These are phyloP conservation scores for Purshia tridentata DNA, from an alignment of 306 rosid species.

Conservation along the genomic window DNA sequence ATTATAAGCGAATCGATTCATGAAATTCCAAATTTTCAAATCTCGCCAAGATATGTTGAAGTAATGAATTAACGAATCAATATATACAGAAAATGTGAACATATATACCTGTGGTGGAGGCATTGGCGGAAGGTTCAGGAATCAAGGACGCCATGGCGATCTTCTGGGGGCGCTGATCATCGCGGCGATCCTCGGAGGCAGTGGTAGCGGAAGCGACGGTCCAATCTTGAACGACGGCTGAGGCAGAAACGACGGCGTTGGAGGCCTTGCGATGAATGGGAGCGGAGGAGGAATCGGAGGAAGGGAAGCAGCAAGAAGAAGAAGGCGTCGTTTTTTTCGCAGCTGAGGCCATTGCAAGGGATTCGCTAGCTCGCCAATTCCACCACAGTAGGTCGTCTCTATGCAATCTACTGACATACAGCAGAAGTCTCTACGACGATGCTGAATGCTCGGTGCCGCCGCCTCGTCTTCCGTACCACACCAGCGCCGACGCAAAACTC, in stretches of 20 bases:
- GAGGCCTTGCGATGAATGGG: conserved; percentile 34
- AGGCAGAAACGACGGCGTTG: conserved; percentile 35
- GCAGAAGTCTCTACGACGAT: conserved; percentile 34
- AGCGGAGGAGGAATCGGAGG: conserved; percentile 16
- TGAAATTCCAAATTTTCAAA: not conserved
- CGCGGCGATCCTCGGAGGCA: conserved; percentile 31
- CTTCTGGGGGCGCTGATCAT: conserved; percentile 48
- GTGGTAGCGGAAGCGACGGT: conserved; percentile 11
- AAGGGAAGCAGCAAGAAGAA: conserved; percentile 29
- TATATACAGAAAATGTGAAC: not conserved
- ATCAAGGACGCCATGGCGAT: conserved; percentile 51
- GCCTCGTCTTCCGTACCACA: conserved; percentile 21
- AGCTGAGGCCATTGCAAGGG: conserved; percentile 94
- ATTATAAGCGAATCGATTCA: not conserved
- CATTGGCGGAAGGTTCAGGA: conserved; percentile 60
- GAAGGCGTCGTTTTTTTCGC: conserved; percentile 75
- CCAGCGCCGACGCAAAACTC: conserved; percentile 14
- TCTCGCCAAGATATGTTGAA: not conserved
- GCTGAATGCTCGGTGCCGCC: conserved; percentile 15
- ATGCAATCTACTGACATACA: conserved; percentile 73
- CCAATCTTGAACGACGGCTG: conserved; percentile 56
- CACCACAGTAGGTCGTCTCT: conserved; percentile 50
- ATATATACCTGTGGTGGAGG: conserved; percentile 54
- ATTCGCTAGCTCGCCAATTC: conserved; percentile 62
- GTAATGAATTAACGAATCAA: not conserved